Conservation (phyloP, 371 early-diverging fungal species). For the Mortierella sp. region DNA sequence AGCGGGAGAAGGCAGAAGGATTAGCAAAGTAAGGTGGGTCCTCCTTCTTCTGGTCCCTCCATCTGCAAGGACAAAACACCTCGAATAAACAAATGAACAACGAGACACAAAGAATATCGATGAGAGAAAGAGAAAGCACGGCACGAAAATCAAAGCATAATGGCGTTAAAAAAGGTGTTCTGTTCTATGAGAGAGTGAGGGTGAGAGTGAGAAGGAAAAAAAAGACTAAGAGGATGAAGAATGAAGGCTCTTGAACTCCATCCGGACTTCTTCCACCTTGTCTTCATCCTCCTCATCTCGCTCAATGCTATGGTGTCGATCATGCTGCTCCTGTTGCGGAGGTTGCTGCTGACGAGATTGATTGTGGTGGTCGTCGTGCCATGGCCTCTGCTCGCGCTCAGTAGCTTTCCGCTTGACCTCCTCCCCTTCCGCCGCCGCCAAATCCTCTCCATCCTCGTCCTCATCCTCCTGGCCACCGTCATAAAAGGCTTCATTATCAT, state of each 20-base stretch:
- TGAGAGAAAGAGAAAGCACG: neutral
- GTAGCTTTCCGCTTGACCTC: neutral
- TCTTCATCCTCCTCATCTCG: constrained; percentile 5
- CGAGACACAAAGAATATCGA: too few species aligned
- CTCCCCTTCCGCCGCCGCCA: neutral
- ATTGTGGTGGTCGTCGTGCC: neutral
- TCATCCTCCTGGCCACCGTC: neutral
- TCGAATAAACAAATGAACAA: too few species aligned
- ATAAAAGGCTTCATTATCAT: constrained; percentile 4
- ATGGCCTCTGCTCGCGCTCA: neutral
- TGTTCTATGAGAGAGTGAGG: neutral
- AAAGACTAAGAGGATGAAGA: constrained; percentile 16
- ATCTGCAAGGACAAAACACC: too few species aligned
- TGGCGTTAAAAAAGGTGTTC: too few species aligned
- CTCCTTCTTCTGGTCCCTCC: too few species aligned
- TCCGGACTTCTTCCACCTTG: constrained; percentile 25
- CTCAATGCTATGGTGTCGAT: neutral
- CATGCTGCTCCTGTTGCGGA: neutral
- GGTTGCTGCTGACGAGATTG: neutral
- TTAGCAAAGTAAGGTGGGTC: too few species aligned
- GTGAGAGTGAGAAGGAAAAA: neutral
- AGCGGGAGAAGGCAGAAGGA: too few species aligned
- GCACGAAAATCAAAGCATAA: neutral
- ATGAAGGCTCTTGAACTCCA: constrained; percentile 24
- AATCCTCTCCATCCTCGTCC: constrained; percentile 1